Evolutionary conservation across 495 filamentous ascomycete genomes (phyloP).

Genomic region (Penicillium cinerascens): DNA sequence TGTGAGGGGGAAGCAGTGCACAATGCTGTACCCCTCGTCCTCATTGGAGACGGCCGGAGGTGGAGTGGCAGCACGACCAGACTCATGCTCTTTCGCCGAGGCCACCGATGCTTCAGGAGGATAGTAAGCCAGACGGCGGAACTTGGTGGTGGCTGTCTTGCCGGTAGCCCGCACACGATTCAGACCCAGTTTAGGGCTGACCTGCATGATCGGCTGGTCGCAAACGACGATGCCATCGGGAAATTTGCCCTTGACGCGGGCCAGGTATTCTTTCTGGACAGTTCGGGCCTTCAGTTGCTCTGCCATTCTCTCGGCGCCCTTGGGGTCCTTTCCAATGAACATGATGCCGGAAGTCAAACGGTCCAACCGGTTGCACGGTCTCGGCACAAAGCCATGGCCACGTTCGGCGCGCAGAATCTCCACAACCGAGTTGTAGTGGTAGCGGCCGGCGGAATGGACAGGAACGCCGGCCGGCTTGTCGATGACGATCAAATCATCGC

Average conservation of each 20-base stretch:
- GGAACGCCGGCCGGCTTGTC: constrained; percentile 95
- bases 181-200: constrained; percentile 90
- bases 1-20: constrained; percentile 88
- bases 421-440: constrained; percentile 88
- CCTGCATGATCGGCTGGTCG: constrained; percentile 87
- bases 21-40: constrained; percentile 82
- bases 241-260: constrained; percentile 86
- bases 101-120: constrained; percentile 42
- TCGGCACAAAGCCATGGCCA: constrained; percentile 62
- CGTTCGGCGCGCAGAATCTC: constrained; percentile 88
- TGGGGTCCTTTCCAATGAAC: constrained; percentile 86
- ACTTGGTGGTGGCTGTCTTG: constrained; percentile 84
- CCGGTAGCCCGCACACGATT: constrained; percentile 92
- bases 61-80: constrained; percentile 28
- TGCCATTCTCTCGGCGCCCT: constrained; percentile 73
- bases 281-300: constrained; percentile 67
- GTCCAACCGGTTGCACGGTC: constrained; percentile 92
- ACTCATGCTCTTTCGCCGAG: constrained; percentile 5
- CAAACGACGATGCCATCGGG: constrained; percentile 78
- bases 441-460: constrained; percentile 90
- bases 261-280: constrained; percentile 91
- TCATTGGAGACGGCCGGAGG: constrained; percentile 26
- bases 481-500: constrained; percentile 87
- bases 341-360: constrained; percentile 92
- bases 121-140: constrained; percentile 85